Base-by-base conservation (phyloP, 208 protist species). In the Wallacemonas sp. region DNA sequence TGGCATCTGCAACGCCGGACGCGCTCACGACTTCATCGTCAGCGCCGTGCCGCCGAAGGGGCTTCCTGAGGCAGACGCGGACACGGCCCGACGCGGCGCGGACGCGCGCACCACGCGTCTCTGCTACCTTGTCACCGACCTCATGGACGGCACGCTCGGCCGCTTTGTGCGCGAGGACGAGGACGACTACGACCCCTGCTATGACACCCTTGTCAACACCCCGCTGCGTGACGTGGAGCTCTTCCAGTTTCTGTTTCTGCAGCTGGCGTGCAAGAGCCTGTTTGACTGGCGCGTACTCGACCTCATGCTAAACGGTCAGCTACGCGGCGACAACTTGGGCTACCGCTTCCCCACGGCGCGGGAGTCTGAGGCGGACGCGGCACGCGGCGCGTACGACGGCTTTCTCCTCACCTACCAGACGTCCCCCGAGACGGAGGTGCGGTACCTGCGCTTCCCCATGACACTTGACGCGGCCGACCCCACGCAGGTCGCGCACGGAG, bases 321-420 rank as follows among this genome's bases (percentile, higher is more conserved):
- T 96, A 1, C 83, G 91, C 8, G 91, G 91, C 38, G 91, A 96
- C 72, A 96, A 96, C 49, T 61, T 96, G 26, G 91, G 91, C 25
- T 93, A 81, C 49, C 65, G 68, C 66, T 74, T 59, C 32, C 57
- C 5, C 46, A 49, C 20, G 10, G 7, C 5, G 7, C 11, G 4
- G 32, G 42, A n/a, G 10, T 20, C 20, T 11, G 3, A 10, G 32
- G 28, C 48, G 25, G 18, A 28, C 31, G 16, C 2, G 18, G 26
- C 65, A 8, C 45, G 72, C 7, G 42, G 71, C 38, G 73, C 72
- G 48, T 88, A 87, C 68, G 65, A 81, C 3, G 89, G 89, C n/a
- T 63, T 95, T 5, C 44, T 93, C 18, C 70, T 87, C 49, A 31
- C 72, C 10, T 95, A 81, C 62, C 89, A 93, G 55, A 46, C 62